Conservation (phyloP, 2,329 filamentous ascomycete genomes). For the Chalaropsis thielavioides region DNA sequence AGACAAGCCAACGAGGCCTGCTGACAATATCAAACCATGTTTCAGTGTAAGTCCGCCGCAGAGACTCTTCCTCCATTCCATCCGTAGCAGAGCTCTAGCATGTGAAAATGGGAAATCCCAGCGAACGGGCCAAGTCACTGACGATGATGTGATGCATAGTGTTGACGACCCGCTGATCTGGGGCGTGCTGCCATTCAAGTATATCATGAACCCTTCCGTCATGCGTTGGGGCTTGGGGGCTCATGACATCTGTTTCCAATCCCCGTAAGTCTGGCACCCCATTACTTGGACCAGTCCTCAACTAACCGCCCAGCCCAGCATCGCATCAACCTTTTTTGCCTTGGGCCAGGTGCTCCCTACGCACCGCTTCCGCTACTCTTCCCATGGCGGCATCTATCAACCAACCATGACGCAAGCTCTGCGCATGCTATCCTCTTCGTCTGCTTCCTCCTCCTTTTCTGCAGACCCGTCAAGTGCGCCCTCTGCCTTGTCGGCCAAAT, state of each 20-base stretch:
- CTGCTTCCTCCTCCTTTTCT: conserved; percentile 13
- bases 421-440: conserved; percentile 50
- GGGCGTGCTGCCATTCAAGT: conserved; percentile 68
- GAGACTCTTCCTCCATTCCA: no score
- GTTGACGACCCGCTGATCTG: conserved; percentile 90
- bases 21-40: conserved; percentile 50
- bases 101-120: background rate
- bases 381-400: conserved; percentile 74
- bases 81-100: background rate
- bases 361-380: conserved; percentile 65
- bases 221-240: conserved; percentile 81
- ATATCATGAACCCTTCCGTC: conserved; percentile 57
- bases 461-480: conserved; percentile 30
- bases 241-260: conserved; percentile 90
- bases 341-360: conserved; percentile 83
- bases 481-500: conserved; percentile 34
- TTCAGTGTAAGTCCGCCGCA: conserved; percentile 25
- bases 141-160: conserved; percentile 37
- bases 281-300: background rate
- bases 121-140: background rate
- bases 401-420: conserved; percentile 77
- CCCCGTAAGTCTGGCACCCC: conserved; percentile 42
- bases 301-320: conserved; percentile 30
- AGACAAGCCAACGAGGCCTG: conserved; percentile 56
- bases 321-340: conserved; percentile 65